Conservation (phyloP, 164 flowering plant genomes). For the Tetrastigma voinierianum region DNA sequence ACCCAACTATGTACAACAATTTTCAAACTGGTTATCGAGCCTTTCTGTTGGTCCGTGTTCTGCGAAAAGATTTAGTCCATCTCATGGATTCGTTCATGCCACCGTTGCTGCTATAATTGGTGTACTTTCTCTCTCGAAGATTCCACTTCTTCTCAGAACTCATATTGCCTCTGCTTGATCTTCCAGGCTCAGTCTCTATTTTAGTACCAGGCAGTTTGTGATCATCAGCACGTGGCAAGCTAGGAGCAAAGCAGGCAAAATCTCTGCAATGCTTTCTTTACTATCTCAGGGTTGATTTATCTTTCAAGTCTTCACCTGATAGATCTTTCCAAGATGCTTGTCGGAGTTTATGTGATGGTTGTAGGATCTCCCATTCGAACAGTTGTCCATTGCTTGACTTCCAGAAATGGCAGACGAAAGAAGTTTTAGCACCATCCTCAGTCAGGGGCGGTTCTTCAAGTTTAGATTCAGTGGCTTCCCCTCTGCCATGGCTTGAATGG, state of each 20-base stretch:
- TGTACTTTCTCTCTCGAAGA: conserved; percentile 6
- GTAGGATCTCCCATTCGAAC: not conserved
- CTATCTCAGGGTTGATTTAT: conserved; percentile 10
- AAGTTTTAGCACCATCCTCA: not conserved
- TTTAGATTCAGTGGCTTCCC: conserved; percentile 1
- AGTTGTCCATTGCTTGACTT: not conserved
- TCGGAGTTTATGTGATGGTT: not conserved
- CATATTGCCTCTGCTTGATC: not conserved
- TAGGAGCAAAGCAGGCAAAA: conserved; percentile 19
- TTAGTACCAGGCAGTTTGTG: conserved; percentile 2
- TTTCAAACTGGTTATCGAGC: not conserved
- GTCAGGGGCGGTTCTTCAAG: not conserved
- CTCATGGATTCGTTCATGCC: conserved; percentile 2
- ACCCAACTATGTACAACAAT: not conserved
- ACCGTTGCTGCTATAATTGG: conserved; percentile 3
- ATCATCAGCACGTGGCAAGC: conserved; percentile 1
- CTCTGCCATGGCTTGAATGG: not conserved
- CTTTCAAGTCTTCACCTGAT: conserved; percentile 7
- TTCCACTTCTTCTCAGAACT: conserved; percentile 5
- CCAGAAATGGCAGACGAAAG: conserved; percentile 7
- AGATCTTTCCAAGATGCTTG: conserved; percentile 1
- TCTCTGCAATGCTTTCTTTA: conserved; percentile 24
- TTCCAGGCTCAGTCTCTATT: not conserved
- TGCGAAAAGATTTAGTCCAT: conserved; percentile 13
- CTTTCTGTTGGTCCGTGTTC: conserved; percentile 17